Evolutionary conservation across 2,329 filamentous ascomycete genomes (phyloP).

Genomic region (Pezicula neosporulosa): DNA sequence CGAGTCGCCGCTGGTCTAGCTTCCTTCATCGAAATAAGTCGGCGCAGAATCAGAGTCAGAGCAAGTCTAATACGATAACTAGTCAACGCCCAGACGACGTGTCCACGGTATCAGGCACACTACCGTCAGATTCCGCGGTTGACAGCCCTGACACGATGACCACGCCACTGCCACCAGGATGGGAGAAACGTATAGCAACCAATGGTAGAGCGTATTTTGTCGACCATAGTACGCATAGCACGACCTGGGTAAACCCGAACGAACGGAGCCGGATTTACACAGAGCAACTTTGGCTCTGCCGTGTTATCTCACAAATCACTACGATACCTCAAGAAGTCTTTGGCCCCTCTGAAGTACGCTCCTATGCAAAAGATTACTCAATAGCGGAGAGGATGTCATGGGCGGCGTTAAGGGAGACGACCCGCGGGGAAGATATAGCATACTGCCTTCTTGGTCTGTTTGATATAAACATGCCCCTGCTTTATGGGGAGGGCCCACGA

Average conservation of each 20-base stretch:
- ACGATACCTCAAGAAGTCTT: background rate
- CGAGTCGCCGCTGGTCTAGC: too few relatives aligned
- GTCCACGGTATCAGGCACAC: too few relatives aligned
- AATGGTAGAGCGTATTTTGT: too few relatives aligned
- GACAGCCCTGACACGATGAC: too few relatives aligned
- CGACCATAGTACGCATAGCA: background rate
- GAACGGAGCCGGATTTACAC: background rate
- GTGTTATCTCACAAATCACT: background rate
- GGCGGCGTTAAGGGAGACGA: constrained; percentile 1
- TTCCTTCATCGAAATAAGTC: too few relatives aligned
- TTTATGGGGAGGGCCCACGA: background rate
- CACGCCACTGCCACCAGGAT: too few relatives aligned
- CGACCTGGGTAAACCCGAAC: background rate
- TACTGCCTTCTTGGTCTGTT: constrained; percentile 5
- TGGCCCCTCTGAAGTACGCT: background rate
- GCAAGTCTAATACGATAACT: too few relatives aligned
- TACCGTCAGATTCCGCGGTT: too few relatives aligned
- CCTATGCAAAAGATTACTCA: background rate
- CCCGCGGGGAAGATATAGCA: constrained; percentile 4
- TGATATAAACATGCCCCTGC: constrained; percentile 3
- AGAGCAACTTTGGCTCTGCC: background rate
- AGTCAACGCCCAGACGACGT: too few relatives aligned
- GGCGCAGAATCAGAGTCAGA: too few relatives aligned
- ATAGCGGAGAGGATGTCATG: constrained; percentile 1
- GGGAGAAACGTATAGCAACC: too few relatives aligned